Base-by-base conservation (phyloP, 1,284 basidiomycete species). In the Athelia psychrophila region DNA sequence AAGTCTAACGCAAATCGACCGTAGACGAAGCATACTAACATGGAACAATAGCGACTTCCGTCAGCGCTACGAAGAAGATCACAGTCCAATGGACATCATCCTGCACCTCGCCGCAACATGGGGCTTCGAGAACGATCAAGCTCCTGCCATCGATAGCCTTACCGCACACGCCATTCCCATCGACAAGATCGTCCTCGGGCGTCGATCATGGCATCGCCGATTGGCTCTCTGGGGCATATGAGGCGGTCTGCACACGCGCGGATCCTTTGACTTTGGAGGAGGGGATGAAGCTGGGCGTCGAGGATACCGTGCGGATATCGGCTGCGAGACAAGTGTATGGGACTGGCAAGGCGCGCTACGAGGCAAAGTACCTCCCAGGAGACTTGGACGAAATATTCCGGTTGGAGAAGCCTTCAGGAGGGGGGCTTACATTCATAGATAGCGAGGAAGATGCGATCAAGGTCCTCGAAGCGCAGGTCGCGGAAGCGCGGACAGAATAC, bases 161-260 rank as follows among this genome's bases (percentile, higher is more conserved):
- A 52, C 54, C 1, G 47, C 54, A 1, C 55, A 64, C 13, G 60
- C 66, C 2, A 56, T 64, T 12, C 52, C 70, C 18, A 62, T 69
- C 27, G 69, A 75, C 46, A 68, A 64, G 20, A 67, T 75, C 32
- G 56, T 63, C 4, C 56, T 74, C 22, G 69, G 63, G 3, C 63
- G 62, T n/a, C 59, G 60, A 20, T 64, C n/a, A 69, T 50, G 51
- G 59, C 49, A 54, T 72, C 16, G 59, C 55, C 2, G 55, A 63
- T 15, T 74, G 71, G 73, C 56, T 73, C 2, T 51, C 66, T 16
- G 63, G 69, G 15, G 70, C 70, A n/a, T 70, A 67, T 52, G 61
- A 56, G 23, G 67, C 67, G 38, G 58, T 75, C 19, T 71, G 67
- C 54, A 56, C 57, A 33, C 51, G 64, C n/a, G 51, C 57, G 2